These are phyloP conservation scores for Aureobasidium namibiae DNA, from an alignment of 2,329 filamentous ascomycete genomes.

Conservation along the genomic window DNA sequence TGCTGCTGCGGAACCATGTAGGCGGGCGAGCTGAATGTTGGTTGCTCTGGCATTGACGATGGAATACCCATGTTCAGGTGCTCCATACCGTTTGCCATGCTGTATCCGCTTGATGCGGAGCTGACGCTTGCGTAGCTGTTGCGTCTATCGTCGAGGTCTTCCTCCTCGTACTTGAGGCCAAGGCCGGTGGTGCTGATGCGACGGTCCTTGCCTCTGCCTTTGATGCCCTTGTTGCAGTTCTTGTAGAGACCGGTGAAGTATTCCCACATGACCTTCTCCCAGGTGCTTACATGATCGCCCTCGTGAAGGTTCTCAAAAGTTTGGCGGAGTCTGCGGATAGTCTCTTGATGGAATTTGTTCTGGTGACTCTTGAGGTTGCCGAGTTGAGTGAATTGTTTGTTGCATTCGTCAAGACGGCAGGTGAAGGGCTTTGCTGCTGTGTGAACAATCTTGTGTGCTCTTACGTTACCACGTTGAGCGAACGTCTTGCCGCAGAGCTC, in stretches of 20 bases:
- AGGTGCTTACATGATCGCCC: conserved; percentile 53
- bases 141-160: not conserved
- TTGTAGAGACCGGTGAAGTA: conserved; percentile 89
- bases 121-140: conserved; percentile 11
- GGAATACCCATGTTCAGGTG: conserved; percentile 5
- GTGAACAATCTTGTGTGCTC: conserved; percentile 76
- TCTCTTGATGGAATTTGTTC: conserved; percentile 83
- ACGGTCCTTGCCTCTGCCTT: conserved; percentile 82
- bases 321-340: conserved; percentile 58
- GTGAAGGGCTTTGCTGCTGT: conserved; percentile 67
- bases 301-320: conserved; percentile 60
- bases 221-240: conserved; percentile 97
- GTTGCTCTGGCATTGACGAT: not conserved
- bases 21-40: not conserved
- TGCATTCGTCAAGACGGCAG: conserved; percentile 75
- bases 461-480: conserved; percentile 76
- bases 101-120: conserved; percentile 7
- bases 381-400: conserved; percentile 80
- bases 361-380: conserved; percentile 95
- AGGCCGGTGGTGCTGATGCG: conserved; percentile 43
- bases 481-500: conserved; percentile 73
- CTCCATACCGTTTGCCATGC: not conserved
- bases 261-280: conserved; percentile 70
- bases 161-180: not conserved
- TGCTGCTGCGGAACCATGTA: conserved; percentile 4